These are phyloP conservation scores for Apophysomyces ossiformis DNA, from an alignment of 371 early-diverging fungal genomes.

Conservation along the genomic window DNA sequence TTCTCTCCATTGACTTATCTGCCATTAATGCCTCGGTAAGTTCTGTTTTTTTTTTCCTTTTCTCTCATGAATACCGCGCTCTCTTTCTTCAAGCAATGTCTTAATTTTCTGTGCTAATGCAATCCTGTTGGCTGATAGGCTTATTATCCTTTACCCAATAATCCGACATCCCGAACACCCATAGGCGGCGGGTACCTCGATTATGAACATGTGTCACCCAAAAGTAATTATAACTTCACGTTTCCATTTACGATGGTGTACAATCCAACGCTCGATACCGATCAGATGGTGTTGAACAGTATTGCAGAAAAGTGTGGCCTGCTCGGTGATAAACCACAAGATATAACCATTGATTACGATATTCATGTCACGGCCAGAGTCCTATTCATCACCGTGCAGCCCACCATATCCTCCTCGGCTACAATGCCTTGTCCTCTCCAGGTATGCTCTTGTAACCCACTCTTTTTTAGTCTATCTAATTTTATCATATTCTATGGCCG, in stretches of 20 bases:
- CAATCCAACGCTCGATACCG: slow-evolving; percentile 23
- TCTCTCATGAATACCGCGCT: background rate
- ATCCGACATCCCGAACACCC: slow-evolving; percentile 21
- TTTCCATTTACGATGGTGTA: slow-evolving; percentile 48
- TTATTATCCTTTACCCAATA: slow-evolving; percentile 38
- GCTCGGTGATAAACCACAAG: slow-evolving; percentile 15
- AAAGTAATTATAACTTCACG: slow-evolving; percentile 33
- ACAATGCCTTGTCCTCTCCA: slow-evolving; percentile 34
- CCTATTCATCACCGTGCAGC: slow-evolving; percentile 43
- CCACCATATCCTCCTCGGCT: slow-evolving; percentile 31
- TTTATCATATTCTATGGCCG: background rate
- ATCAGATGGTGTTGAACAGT: slow-evolving; percentile 34
- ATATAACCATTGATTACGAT: slow-evolving; percentile 45
- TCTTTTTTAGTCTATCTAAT: background rate
- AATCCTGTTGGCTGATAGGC: slow-evolving; percentile 30
- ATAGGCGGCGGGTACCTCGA: slow-evolving; percentile 46
- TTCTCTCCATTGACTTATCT: slow-evolving; percentile 43
- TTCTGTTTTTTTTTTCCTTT: no score
- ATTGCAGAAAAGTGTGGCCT: slow-evolving; percentile 44
- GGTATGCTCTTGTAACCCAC: slow-evolving; percentile 12
- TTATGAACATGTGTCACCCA: slow-evolving; percentile 31
- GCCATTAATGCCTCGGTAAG: slow-evolving; percentile 48
- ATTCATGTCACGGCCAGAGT: slow-evolving; percentile 45
- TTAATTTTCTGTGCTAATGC: background rate
- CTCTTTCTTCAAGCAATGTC: background rate